Base-by-base conservation (phyloP, 495 filamentous ascomycete genomes). In the Penicillium angulare region DNA sequence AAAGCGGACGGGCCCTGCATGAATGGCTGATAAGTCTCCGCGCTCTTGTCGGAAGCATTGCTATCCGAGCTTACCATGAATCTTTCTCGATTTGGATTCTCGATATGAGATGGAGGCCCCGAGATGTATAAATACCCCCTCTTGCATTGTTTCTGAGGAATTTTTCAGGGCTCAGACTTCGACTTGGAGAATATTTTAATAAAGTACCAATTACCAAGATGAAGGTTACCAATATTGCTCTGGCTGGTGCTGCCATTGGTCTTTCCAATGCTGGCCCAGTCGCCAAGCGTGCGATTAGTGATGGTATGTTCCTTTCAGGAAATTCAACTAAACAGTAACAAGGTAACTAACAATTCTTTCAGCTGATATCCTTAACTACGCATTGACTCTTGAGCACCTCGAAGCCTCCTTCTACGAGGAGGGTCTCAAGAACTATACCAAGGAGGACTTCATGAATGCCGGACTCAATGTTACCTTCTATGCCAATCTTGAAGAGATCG, bases 401-500 rank as follows among this genome's bases (percentile, higher is more conserved):
- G 72, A 74, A 50, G 67, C 69, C 43, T 53, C 63, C 9, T 75
- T 75, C 54, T 87, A 86, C 57, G 66, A 71, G 24, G 63, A 83
- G 55, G 81, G 78, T 22, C 71, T 86, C 3, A 66, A 75, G 48
- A 82, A 82, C 43, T 85, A 80, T 63, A 68, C 71, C 12, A 58
- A 75, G 27, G 53, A 56, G 0, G 67, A 80, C 46, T 87, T 86
- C 62, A 43, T 65, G 12, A 65, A 61, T 6, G 76, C 80, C 16
- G 80, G 81, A 26, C 77, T 79, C 53, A 52, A 69, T 23, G 43
- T 60, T 1, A 53, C 70, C 9, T 78, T 84, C 59, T 83, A 80
- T 60, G 63, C 64, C 16, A 79, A 83, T 59, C 17, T 86, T 17
- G 55, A 77, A 50, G 59, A 65, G 44, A 71, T 86, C 48, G 74